Evolutionary conservation across 345 rosid species (phyloP), one percentile per base, ranked within the genome.

Genomic region (Hibiscus trionum): DNA sequence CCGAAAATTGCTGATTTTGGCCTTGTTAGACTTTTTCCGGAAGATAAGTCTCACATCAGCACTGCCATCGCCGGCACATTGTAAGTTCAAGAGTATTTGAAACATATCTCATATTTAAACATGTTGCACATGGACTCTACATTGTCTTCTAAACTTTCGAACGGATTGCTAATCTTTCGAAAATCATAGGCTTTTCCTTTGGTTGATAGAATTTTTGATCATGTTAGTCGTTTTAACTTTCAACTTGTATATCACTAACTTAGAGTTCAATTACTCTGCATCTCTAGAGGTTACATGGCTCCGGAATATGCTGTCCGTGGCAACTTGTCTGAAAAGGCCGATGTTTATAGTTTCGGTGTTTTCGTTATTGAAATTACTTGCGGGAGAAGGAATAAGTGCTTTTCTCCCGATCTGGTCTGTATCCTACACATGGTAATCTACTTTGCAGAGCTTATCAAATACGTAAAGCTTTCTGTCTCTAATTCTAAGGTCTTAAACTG

Each of bases 1-100:
- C 84, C 97, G 0, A 91, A 84, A 70, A 88, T 94, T 21, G 95
- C 96, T n/a, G 98, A 94, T 84, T 94, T 91, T 72, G 98, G 98
- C 66, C 88, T 94, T 8, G 97, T 85, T 37, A 86, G 92, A 81
- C 78, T 90, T 66, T 83, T 91, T 66, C 95, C 93, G 0, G 87
- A 88, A 53, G 93, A 87, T 67, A 82, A 80, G 33, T 80, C 91
- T 73, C 96, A 94, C 61, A 82, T 91, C 63, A 85, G 90, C 74
- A 89, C 97, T 0, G 96, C 75, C 73, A 83, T 94, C 33, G 96
- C 95, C 55, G 98, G 97, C 61, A 94, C 98, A 61, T 79, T 91
- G 97, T 91, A 86, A 75, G 82, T 80, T 55, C 0, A 7, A n/a
- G 24, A 55, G n/a, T 33, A 6, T 39, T 12, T 37, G 50, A 39